Base-by-base conservation (phyloP, 2,329 filamentous ascomycete species). In the Penicillium carneum region DNA sequence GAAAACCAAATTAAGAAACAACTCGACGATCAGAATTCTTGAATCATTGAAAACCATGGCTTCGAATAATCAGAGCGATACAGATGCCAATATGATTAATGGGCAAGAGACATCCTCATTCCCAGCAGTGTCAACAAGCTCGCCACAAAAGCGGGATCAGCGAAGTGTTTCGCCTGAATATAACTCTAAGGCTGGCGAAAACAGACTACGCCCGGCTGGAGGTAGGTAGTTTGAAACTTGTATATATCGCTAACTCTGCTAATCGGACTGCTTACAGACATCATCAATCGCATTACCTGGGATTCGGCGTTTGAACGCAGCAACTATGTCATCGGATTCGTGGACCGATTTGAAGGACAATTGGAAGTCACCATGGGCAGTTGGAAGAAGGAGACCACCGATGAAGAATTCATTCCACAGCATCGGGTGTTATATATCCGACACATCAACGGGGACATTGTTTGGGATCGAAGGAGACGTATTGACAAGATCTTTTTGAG, bases 321-420 rank as follows among this genome's bases (percentile, higher is more conserved):
- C 4, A 74, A 83, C 51, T 86, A 81, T 66, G 74, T 84, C 12
- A 80, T 86, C 33, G 84, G 83, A 3, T 86, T 86, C 61, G 74
- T 82, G 23, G 84, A 87, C 67, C 78, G 84, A 10, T 86, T 86
- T 57, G 67, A 80, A 11, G 83, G 82, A 0, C 75, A 80, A 20
- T 76, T 80, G 58, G 84, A 85, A 71, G 79, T 80, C 11, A 67
- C 74, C 9, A 71, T 85, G 3, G 76, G 79, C 47, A 76, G 74
- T n/a, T 86, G 84, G 84, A 83, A 84, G 67, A 80, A 76, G 18
- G 83, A 84, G 49, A 79, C 80, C 34, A 85, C 84, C 10, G 73
- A 86, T 31, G 83, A 86, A 61, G 84, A 86, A 48, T 86, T 85
- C 58, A 84, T 86, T 58, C 84, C 84, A 3, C 79, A 82, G 64